Conservation (phyloP, 352 stramenopile genomes). For the Phytopythium litorale region DNA sequence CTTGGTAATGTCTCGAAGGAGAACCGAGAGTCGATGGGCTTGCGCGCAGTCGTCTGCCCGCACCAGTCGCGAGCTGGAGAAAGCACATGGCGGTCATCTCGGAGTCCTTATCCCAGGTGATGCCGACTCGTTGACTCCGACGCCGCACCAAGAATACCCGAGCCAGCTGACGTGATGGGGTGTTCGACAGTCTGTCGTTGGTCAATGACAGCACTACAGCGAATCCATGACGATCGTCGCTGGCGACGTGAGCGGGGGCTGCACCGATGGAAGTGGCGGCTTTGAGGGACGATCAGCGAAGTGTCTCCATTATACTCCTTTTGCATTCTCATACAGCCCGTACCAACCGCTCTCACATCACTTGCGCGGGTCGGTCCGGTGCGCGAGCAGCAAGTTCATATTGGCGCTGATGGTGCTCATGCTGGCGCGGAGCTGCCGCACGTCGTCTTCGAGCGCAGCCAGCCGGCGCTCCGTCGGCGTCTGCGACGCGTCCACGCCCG, state of each 20-base stretch:
- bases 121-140: background rate
- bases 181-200: no score
- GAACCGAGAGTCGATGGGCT: background rate
- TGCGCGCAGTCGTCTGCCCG: background rate
- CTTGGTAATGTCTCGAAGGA: background rate
- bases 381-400: conserved; percentile 7
- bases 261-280: conserved; percentile 22
- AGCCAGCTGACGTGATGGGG: background rate
- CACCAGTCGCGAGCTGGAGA: background rate
- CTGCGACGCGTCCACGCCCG: background rate
- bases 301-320: background rate
- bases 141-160: no score
- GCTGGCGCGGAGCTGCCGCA: conserved; percentile 5
- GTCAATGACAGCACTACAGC: no score
- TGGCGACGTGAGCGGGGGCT: no score
- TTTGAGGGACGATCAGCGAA: background rate
- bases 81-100: background rate
- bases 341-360: background rate
- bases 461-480: conserved; percentile 4
- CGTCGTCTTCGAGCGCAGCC: conserved; percentile 7
- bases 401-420: conserved; percentile 8
- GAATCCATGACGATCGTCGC: no score
- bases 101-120: background rate
- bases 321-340: background rate
- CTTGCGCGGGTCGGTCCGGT: conserved; percentile 1